Percentiles rank a stretch among this genome's conserved stretches.
phyloP scores from a whole-genome alignment of 106 monocot species.

The Amphibolis antarctica region DNA sequence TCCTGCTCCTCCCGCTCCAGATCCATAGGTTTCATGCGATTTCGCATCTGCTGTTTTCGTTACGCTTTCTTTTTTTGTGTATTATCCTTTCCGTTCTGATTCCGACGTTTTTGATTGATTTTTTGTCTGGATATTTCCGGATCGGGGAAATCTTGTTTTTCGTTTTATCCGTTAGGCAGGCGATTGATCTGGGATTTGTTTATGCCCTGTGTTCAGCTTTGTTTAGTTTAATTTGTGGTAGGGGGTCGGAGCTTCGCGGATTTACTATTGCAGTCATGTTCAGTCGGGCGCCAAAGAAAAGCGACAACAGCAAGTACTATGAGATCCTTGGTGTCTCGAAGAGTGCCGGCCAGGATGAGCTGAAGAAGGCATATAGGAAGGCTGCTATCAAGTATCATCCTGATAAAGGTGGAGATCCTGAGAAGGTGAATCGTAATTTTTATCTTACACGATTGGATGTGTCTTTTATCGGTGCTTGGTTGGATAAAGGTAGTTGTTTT shows the following conservation, averaged over 20 bases:
- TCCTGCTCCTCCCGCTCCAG: too few relatives aligned
- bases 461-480: neutral
- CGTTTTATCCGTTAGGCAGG: too few relatives aligned
- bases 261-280: conserved; percentile 29
- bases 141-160: too few relatives aligned
- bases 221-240: too few relatives aligned
- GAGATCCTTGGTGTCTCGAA: conserved; percentile 49
- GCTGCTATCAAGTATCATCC: conserved; percentile 80
- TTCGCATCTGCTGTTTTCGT: too few relatives aligned
- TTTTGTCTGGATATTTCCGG: too few relatives aligned
- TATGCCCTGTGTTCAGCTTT: too few relatives aligned
- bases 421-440: conserved; percentile 39
- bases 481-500: neutral
- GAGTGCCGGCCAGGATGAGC: conserved; percentile 46
- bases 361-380: conserved; percentile 63
- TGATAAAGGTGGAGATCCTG: conserved; percentile 77
- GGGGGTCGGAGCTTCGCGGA: neutral
- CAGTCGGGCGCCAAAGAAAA: conserved; percentile 45
- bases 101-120: too few relatives aligned
- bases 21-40: too few relatives aligned
- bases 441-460: neutral
- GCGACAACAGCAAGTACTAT: conserved; percentile 59
- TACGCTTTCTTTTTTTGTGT: too few relatives aligned
- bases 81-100: too few relatives aligned
- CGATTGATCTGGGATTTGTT: too few relatives aligned